A percentile compares a stretch with the other conserved stretches of the same genome.
Evolutionary conservation across 23 red algal species (phyloP).

Genomic region (Cyanidioschyzon merolae): DNA sequence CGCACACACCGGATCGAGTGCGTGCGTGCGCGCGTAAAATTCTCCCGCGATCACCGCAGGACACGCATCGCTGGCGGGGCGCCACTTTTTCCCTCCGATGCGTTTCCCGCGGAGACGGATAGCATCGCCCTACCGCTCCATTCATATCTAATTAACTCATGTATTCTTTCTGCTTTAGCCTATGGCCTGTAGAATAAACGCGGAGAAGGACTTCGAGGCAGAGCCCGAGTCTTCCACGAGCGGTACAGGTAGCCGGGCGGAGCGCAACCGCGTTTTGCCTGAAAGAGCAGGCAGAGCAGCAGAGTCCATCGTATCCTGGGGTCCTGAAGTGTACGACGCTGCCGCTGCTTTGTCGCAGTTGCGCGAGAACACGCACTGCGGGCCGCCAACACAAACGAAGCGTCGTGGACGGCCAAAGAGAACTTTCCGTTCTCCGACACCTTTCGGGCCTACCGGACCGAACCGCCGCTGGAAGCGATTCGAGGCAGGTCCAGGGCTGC

Average conservation of each 20-base stretch:
- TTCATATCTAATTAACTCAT: too few relatives aligned
- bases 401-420: conserved; percentile 3
- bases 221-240: too few relatives aligned
- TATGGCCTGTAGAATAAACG: not conserved
- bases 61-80: too few relatives aligned
- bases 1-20: too few relatives aligned
- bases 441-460: not conserved
- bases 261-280: too few relatives aligned
- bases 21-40: too few relatives aligned
- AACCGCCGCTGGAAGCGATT: conserved; percentile 2
- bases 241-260: too few relatives aligned
- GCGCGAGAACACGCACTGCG: not conserved
- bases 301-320: too few relatives aligned
- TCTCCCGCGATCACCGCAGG: too few relatives aligned
- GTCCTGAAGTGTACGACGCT: not conserved
- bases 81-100: conserved; percentile 1
- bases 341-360: not conserved
- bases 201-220: not conserved
- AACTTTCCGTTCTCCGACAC: not conserved
- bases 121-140: too few relatives aligned
- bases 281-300: too few relatives aligned
- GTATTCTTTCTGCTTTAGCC: not conserved
- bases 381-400: not conserved
- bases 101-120: not conserved
- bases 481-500: not conserved